Conservation (phyloP, 2,329 filamentous ascomycete genomes). For the Parastagonospora nodorum region DNA sequence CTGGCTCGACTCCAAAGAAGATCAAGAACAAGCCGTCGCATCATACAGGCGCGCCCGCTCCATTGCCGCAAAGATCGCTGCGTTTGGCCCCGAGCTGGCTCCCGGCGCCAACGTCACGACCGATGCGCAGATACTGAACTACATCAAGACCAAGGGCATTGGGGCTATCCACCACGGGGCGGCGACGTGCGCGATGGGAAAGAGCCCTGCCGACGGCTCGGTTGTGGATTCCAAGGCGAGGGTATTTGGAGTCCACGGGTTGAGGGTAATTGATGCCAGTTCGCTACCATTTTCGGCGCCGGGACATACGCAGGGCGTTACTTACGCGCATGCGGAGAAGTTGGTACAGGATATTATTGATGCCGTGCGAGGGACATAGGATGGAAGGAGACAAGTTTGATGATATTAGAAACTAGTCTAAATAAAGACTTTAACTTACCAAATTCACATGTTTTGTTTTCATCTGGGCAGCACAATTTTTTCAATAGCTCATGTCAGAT, state of each 20-base stretch:
- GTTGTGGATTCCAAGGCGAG: slow-evolving; percentile 43
- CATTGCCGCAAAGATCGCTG: slow-evolving; percentile 12
- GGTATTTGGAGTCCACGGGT: slow-evolving; percentile 37
- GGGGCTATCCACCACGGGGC: slow-evolving; percentile 29
- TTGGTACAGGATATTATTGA: slow-evolving; percentile 22
- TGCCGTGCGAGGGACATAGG: neutral
- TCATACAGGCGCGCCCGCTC: slow-evolving; percentile 38
- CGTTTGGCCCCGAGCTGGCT: slow-evolving; percentile 25
- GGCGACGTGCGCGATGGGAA: slow-evolving; percentile 29
- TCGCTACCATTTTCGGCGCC: slow-evolving; percentile 41
- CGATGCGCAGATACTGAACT: slow-evolving; percentile 32
- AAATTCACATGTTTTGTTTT: no score
- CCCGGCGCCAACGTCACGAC: slow-evolving; percentile 29
- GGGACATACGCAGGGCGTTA: slow-evolving; percentile 38
- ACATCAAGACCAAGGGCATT: slow-evolving; percentile 14
- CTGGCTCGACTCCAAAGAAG: slow-evolving; percentile 41
- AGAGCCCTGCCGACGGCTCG: slow-evolving; percentile 28
- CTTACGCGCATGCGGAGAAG: slow-evolving; percentile 39
- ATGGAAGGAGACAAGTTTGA: neutral
- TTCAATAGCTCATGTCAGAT: no score
- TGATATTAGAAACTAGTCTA: neutral
- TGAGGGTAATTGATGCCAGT: slow-evolving; percentile 42
- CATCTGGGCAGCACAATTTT: no score
- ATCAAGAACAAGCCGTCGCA: slow-evolving; percentile 39
- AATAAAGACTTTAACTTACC: no score